phyloP scores from a whole-genome alignment of 2,329 filamentous ascomycete species.

The Colletotrichum salicis region DNA sequence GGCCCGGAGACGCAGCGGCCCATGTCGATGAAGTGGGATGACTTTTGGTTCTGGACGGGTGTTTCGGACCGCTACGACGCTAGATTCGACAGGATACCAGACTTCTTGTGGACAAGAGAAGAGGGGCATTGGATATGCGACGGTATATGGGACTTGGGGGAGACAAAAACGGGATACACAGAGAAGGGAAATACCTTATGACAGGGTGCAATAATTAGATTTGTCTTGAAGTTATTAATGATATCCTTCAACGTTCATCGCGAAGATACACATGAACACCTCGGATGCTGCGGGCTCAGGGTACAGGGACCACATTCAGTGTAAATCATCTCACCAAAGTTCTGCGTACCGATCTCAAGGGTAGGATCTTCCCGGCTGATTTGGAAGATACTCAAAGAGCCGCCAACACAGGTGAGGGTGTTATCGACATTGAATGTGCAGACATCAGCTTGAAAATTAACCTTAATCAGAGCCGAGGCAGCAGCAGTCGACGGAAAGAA shows the following conservation, averaged over 20 bases:
- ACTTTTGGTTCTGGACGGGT: slow-evolving; percentile 40
- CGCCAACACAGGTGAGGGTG: not conserved
- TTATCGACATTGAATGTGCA: not conserved
- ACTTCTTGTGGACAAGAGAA: slow-evolving; percentile 36
- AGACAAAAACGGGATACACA: slow-evolving; percentile 32
- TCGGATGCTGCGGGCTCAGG: too few species aligned
- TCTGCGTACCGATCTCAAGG: not conserved
- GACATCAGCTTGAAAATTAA: not conserved
- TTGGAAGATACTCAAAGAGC: not conserved
- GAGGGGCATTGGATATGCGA: slow-evolving; percentile 41
- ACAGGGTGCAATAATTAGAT: not conserved
- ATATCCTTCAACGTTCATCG: not conserved
- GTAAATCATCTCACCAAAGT: not conserved
- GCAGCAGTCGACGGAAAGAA: not conserved
- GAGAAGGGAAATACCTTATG: not conserved
- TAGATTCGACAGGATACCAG: slow-evolving; percentile 40
- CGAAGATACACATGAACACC: too few species aligned
- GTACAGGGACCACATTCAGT: not conserved
- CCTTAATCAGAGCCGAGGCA: not conserved
- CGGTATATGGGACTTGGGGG: slow-evolving; percentile 41
- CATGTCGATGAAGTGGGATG: slow-evolving; percentile 38
- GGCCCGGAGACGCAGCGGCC: slow-evolving; percentile 25
- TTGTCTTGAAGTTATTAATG: not conserved
- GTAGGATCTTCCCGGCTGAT: not conserved
- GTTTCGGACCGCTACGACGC: slow-evolving; percentile 35